These are phyloP conservation scores for Clarireedia sp. DNA, from an alignment of 2,329 filamentous ascomycete species.

Conservation along the genomic window DNA sequence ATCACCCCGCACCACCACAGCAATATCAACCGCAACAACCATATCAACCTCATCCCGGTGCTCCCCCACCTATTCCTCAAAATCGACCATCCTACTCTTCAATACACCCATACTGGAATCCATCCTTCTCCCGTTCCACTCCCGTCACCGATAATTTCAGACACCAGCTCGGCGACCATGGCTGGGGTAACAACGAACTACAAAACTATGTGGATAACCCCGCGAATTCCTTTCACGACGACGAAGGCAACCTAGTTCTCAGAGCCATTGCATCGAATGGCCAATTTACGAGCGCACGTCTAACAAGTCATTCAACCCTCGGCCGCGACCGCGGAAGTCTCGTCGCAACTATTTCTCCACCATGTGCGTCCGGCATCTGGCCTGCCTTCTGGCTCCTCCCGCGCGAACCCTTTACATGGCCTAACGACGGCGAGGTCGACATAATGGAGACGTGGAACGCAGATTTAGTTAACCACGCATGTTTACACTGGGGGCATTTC, in stretches of 20 bases:
- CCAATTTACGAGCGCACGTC: slow-evolving; percentile 46
- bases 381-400: slow-evolving; percentile 56
- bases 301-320: slow-evolving; percentile 46
- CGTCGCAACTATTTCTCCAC: slow-evolving; percentile 42
- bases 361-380: slow-evolving; percentile 50
- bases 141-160: slow-evolving; percentile 47
- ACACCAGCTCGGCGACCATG: slow-evolving; percentile 46
- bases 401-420: slow-evolving; percentile 50
- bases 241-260: slow-evolving; percentile 43
- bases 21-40: slow-evolving; percentile 1
- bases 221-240: slow-evolving; percentile 47
- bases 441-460: slow-evolving; percentile 56
- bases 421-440: slow-evolving; percentile 51
- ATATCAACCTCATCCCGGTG: not conserved
- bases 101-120: slow-evolving; percentile 41
- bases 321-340: slow-evolving; percentile 44
- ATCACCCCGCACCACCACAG: slow-evolving; percentile 2
- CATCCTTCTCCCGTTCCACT: slow-evolving; percentile 39
- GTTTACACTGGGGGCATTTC: slow-evolving; percentile 52
- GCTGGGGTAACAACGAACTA: slow-evolving; percentile 55
- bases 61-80: slow-evolving; percentile 7
- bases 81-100: slow-evolving; percentile 7
- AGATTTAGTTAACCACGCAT: slow-evolving; percentile 45
- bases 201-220: slow-evolving; percentile 46
- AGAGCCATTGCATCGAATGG: slow-evolving; percentile 40